A percentile compares a stretch with the other conserved stretches of the same genome.
phyloP scores from a whole-genome alignment of 495 filamentous ascomycete species.

The Rusavskia elegans region DNA sequence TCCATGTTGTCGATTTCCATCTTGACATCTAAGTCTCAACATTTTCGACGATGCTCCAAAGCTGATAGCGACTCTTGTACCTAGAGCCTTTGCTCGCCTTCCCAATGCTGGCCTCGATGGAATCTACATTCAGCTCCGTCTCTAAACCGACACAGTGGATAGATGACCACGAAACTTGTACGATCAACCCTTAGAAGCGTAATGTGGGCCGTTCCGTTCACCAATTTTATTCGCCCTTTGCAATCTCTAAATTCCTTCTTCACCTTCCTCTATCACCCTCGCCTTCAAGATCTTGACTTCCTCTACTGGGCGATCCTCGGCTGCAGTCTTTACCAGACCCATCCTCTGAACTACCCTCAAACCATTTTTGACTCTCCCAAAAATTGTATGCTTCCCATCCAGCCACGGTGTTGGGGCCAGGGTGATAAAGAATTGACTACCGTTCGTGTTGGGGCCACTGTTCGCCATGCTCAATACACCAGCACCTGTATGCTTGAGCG shows the following conservation, averaged over 20 bases:
- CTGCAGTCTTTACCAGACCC: conserved; percentile 76
- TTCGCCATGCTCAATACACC: conserved; percentile 95
- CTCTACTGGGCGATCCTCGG: conserved; percentile 64
- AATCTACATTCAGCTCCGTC: no score
- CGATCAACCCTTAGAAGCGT: no score
- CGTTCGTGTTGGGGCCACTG: conserved; percentile 85
- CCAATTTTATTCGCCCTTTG: neutral
- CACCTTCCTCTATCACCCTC: conserved; percentile 42
- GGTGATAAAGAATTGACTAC: conserved; percentile 71
- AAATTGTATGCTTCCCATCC: conserved; percentile 96
- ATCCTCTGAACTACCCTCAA: conserved; percentile 74
- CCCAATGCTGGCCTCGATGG: no score
- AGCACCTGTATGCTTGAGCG: conserved; percentile 84
- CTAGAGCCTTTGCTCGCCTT: no score
- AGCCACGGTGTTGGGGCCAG: conserved; percentile 93
- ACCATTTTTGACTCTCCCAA: conserved; percentile 78
- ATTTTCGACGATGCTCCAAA: no score
- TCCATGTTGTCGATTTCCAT: no score
- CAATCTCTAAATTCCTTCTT: conserved; percentile 14
- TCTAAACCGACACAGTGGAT: no score
- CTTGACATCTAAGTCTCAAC: no score
- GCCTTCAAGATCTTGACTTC: conserved; percentile 71
- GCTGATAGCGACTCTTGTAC: no score
- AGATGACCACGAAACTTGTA: no score
- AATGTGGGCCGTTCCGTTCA: neutral